Evolutionary conservation across 1,284 basidiomycete genomes (phyloP).

Genomic region (Lentinula novae-zelandiae): DNA sequence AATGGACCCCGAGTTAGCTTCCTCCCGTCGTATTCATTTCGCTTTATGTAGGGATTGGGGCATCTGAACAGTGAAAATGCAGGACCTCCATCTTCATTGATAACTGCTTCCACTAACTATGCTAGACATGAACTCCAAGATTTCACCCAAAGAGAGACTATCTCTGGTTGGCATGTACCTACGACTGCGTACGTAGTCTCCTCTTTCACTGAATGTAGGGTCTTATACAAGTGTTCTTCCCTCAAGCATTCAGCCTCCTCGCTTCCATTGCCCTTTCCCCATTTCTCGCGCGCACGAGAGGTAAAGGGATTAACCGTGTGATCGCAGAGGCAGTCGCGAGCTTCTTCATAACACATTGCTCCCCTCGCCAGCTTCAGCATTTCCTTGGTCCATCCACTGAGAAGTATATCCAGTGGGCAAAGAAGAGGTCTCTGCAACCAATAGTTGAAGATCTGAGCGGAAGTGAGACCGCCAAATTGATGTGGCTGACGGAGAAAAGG

Average conservation of each 20-base stretch:
- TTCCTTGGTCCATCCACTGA: not conserved
- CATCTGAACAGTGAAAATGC: no score
- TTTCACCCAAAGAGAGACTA: not conserved
- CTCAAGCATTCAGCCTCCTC: not conserved
- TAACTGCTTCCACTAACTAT: not conserved
- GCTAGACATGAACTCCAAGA: not conserved
- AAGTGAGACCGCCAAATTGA: conserved; percentile 15
- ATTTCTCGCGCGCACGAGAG: not conserved
- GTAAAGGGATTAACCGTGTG: conserved; percentile 6
- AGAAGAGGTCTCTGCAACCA: conserved; percentile 17
- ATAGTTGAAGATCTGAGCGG: conserved; percentile 26
- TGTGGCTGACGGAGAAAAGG: conserved; percentile 35
- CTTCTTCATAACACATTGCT: not conserved
- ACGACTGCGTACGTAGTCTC: not conserved
- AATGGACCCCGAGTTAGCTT: no score
- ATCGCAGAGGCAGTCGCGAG: not conserved
- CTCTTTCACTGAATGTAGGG: no score
- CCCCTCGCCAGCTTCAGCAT: conserved; percentile 5
- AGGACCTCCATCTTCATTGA: no score
- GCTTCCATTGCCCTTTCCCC: conserved; percentile 1
- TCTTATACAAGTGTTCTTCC: not conserved
- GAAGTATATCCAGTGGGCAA: not conserved
- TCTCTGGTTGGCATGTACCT: not conserved
- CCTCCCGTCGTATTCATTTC: no score
- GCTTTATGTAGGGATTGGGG: no score